Conservation (phyloP, 2,329 filamentous ascomycete species). For the Achaetomium macrosporum region DNA sequence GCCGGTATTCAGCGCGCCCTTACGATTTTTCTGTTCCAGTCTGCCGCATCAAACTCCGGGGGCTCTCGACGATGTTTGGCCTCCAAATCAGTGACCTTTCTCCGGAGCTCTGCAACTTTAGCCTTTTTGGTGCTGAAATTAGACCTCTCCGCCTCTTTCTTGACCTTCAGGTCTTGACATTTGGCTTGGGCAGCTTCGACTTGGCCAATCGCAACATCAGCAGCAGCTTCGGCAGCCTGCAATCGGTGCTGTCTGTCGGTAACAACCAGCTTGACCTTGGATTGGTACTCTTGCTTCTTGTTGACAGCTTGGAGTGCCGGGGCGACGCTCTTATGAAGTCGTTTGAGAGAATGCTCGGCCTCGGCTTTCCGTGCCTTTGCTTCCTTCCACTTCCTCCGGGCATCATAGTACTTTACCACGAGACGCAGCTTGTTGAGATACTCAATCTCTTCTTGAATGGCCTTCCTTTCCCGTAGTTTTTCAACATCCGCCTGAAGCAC, state of each 20-base stretch:
- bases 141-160: slow-evolving; percentile 47
- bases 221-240: slow-evolving; percentile 46
- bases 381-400: slow-evolving; percentile 29
- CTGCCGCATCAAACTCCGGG: slow-evolving; percentile 60
- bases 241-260: slow-evolving; percentile 49
- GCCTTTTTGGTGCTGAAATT: slow-evolving; percentile 45
- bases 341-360: slow-evolving; percentile 48
- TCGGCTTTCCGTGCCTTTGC: slow-evolving; percentile 51
- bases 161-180: slow-evolving; percentile 44
- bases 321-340: slow-evolving; percentile 52
- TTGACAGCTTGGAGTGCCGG: slow-evolving; percentile 66
- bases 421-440: slow-evolving; percentile 39
- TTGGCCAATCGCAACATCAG: slow-evolving; percentile 39
- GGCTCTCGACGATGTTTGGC: slow-evolving; percentile 57
- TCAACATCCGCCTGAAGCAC: slow-evolving; percentile 77
- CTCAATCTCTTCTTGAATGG: slow-evolving; percentile 38
- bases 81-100: slow-evolving; percentile 57
- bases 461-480: slow-evolving; percentile 65
- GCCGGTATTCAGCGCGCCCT: slow-evolving; percentile 33
- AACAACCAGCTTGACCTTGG: slow-evolving; percentile 50
- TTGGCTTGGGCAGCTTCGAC: slow-evolving; percentile 35
- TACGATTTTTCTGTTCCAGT: slow-evolving; percentile 69
- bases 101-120: slow-evolving; percentile 45
- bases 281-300: slow-evolving; percentile 61
- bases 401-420: slow-evolving; percentile 21